These are phyloP conservation scores for Scytalidium sp. DNA, from an alignment of 2,329 filamentous ascomycete species.

Conservation along the genomic window DNA sequence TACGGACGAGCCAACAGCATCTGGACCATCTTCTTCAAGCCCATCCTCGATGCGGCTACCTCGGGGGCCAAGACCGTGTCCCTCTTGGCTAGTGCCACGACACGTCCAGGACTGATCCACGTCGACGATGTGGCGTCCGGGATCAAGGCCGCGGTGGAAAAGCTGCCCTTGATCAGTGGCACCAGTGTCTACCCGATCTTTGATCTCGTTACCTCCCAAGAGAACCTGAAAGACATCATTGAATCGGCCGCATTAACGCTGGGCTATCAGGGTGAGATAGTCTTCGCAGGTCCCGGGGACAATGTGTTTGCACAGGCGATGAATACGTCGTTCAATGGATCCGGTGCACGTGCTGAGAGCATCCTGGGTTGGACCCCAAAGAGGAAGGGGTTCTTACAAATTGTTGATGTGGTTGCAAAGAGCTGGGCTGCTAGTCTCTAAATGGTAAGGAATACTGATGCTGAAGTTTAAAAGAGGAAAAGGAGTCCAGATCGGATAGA, in stretches of 20 bases:
- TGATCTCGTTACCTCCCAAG: constrained; percentile 30
- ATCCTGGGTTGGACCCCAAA: constrained; percentile 33
- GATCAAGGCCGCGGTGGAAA: constrained; percentile 30
- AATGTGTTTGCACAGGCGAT: constrained; percentile 25
- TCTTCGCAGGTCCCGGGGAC: constrained; percentile 20
- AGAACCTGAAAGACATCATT: constrained; percentile 28
- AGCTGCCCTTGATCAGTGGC: constrained; percentile 23
- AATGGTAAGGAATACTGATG: too few relatives aligned
- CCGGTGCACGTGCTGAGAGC: constrained; percentile 23
- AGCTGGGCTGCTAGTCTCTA: constrained; percentile 8
- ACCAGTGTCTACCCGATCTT: constrained; percentile 33
- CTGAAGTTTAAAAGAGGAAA: too few relatives aligned
- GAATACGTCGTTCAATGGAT: constrained; percentile 18
- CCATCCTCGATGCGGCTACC: constrained; percentile 23
- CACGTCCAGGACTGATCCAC: constrained; percentile 28
- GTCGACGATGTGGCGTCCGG: constrained; percentile 35
- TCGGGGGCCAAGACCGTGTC: constrained; percentile 10
- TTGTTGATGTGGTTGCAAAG: constrained; percentile 17
- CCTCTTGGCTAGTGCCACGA: constrained; percentile 19
- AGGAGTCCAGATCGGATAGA: too few relatives aligned
- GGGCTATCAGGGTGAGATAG: constrained; percentile 24
- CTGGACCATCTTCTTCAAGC: constrained; percentile 23
- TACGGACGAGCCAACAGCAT: constrained; percentile 33
- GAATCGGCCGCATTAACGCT: constrained; percentile 20
- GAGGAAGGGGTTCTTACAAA: constrained; percentile 17